Evolutionary conservation across 176 grass and related monocot genomes (phyloP), one percentile per base, ranked within the genome.

Genomic region (Musa schizocarpa): DNA sequence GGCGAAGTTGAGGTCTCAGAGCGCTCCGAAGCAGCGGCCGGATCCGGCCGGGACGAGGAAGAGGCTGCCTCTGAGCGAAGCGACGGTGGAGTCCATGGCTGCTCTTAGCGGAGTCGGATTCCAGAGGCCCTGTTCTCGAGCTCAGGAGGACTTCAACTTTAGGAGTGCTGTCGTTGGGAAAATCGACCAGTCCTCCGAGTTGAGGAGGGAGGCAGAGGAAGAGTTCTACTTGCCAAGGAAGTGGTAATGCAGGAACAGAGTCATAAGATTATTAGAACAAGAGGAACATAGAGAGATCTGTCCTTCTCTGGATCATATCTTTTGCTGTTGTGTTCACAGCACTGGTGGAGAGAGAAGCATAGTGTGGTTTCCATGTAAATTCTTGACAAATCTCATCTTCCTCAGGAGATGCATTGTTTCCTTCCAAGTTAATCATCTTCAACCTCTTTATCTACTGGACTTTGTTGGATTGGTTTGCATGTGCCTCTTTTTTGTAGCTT

Each of bases 201-300:
- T 78, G 52, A 12, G 81, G 34, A 77, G 85, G 76, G 84, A 84
- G 13, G 64, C 68, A 53, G 73, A 76, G 53, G 84, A 77, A 50
- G 82, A 89, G 55, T 87, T 91, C 78, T 98, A 90, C 87, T 56
- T 91, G 84, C 82, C 90, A 52, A 89, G 82, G 68, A 86, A 87
- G 55, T 94, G 95, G 90, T 96, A 74, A 87, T 77, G 19, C 53
- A 16, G 14, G 34, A 48, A 29, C 29, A 43, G 19, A 49, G 54
- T 0, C 9, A 57, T 1, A 10, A 57, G 54, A 57, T 57, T 57
- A 13, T 12, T 57, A 57, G 54, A 57, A 12, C 26, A 27, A 27
- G 26, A 27, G 26, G 26, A 27, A 27, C 54, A 16, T 3, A 29
- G 29, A 29, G 29, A 29, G 34, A 43, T 34, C 29, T 34, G 29